These are phyloP conservation scores for Neurospora sp. DNA, from an alignment of 495 filamentous ascomycete genomes.

Conservation along the genomic window DNA sequence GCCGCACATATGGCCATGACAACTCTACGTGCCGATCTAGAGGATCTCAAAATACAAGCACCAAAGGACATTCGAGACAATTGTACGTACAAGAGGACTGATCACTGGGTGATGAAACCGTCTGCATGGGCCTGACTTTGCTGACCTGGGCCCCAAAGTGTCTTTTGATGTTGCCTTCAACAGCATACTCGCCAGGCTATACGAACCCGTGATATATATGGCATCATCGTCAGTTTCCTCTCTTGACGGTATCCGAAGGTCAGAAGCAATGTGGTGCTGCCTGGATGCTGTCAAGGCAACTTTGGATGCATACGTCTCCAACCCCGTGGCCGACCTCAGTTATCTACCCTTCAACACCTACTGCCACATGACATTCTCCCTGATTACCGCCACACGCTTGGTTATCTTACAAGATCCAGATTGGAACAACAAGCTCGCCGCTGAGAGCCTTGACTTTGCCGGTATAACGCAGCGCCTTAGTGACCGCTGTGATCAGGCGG, in stretches of 20 bases:
- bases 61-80: conserved; percentile 3
- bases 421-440: conserved; percentile 12
- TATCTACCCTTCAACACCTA: conserved; percentile 8
- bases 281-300: conserved; percentile 8
- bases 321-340: conserved; percentile 4
- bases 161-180: conserved; percentile 8
- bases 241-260: neutral
- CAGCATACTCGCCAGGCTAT: conserved; percentile 10
- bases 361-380: conserved; percentile 9
- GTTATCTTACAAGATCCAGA: conserved; percentile 13
- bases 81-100: conserved; percentile 2
- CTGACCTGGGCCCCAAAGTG: conserved; percentile 1
- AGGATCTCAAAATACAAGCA: neutral
- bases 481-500: conserved; percentile 7
- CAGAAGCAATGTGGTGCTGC: conserved; percentile 14
- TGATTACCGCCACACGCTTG: conserved; percentile 12
- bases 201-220: conserved; percentile 16
- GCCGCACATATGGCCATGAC: conserved; percentile 13
- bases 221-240: neutral
- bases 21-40: conserved; percentile 9
- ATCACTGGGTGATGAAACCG: neutral
- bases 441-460: conserved; percentile 9
- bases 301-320: conserved; percentile 7
- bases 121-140: neutral
- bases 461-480: conserved; percentile 3